phyloP scores from a whole-genome alignment of 2,329 filamentous ascomycete genomes.

The Fusarium agapanthi region DNA sequence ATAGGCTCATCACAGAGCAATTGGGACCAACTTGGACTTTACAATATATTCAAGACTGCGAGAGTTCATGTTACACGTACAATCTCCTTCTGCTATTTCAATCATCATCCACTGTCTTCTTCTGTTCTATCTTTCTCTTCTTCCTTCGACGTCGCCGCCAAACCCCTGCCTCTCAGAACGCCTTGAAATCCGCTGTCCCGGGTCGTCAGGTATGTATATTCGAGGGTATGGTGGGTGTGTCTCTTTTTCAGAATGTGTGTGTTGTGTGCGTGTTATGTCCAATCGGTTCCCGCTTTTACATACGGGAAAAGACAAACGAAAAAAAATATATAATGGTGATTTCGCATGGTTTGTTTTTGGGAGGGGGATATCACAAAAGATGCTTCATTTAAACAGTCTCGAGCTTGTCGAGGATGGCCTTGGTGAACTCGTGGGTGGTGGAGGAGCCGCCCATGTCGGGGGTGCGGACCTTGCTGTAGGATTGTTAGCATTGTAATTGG shows the following conservation, averaged over 20 bases:
- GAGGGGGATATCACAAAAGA: constrained; percentile 38
- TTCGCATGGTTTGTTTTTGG: constrained; percentile 28
- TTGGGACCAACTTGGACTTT: constrained; percentile 13
- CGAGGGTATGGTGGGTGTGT: constrained; percentile 17
- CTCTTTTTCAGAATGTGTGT: not conserved
- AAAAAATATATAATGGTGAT: constrained; percentile 14
- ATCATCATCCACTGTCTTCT: constrained; percentile 10
- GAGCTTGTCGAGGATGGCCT: constrained; percentile 95
- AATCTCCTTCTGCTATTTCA: constrained; percentile 29
- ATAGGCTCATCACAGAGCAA: not conserved
- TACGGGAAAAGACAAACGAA: constrained; percentile 22
- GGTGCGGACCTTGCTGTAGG: constrained; percentile 79
- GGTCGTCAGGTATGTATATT: constrained; percentile 35
- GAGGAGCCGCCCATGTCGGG: constrained; percentile 93
- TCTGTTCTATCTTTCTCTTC: not conserved
- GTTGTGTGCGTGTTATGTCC: constrained; percentile 5
- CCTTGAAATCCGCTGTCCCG: constrained; percentile 28
- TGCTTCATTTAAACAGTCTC: constrained; percentile 69
- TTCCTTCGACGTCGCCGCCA: constrained; percentile 18
- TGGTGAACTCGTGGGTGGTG: constrained; percentile 94
- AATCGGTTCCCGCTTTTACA: constrained; percentile 3
- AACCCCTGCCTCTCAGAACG: constrained; percentile 25
- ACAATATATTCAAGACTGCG: constrained; percentile 40
- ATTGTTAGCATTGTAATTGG: constrained; percentile 50
- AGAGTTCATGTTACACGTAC: constrained; percentile 42